These are phyloP conservation scores for Boeremia lycopersici DNA, from an alignment of 2,329 filamentous ascomycete genomes.

Conservation along the genomic window DNA sequence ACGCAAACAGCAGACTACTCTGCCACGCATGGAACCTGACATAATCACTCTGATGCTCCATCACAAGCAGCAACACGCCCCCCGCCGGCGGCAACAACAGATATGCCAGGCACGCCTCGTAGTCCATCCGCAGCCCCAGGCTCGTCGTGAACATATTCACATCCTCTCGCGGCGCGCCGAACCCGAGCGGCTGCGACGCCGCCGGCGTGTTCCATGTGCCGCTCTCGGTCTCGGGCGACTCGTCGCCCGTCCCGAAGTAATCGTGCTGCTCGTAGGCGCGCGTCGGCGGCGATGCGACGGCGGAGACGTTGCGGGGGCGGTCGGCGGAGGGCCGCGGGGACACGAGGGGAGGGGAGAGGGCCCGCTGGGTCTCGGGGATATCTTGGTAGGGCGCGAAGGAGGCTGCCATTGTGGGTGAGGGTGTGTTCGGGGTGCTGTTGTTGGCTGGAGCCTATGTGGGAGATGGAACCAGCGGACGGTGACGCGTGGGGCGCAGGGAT, in stretches of 20 bases:
- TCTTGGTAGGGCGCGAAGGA: constrained; percentile 97
- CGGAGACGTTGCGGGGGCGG: constrained; percentile 38
- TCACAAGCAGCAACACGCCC: constrained; percentile 78
- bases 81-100: constrained; percentile 83
- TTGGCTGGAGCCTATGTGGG: background rate
- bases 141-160: constrained; percentile 86
- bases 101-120: constrained; percentile 91
- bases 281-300: constrained; percentile 41
- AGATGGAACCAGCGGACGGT: constrained; percentile 15
- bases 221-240: constrained; percentile 31
- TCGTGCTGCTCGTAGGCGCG: constrained; percentile 49
- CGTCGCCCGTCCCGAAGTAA: constrained; percentile 37
- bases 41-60: constrained; percentile 96
- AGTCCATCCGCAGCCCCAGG: constrained; percentile 81
- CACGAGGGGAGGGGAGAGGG: constrained; percentile 72
- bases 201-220: constrained; percentile 35
- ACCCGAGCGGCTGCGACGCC: constrained; percentile 6
- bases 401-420: constrained; percentile 31
- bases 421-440: background rate
- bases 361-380: constrained; percentile 81
- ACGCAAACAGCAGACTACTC: constrained; percentile 80
- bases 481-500: constrained; percentile 28
- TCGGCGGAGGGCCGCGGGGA: constrained; percentile 47
- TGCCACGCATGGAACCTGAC: constrained; percentile 99
- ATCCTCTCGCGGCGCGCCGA: constrained; percentile 60